These are phyloP conservation scores for Truncatella angustata DNA, from an alignment of 2,329 filamentous ascomycete species.

Conservation along the genomic window DNA sequence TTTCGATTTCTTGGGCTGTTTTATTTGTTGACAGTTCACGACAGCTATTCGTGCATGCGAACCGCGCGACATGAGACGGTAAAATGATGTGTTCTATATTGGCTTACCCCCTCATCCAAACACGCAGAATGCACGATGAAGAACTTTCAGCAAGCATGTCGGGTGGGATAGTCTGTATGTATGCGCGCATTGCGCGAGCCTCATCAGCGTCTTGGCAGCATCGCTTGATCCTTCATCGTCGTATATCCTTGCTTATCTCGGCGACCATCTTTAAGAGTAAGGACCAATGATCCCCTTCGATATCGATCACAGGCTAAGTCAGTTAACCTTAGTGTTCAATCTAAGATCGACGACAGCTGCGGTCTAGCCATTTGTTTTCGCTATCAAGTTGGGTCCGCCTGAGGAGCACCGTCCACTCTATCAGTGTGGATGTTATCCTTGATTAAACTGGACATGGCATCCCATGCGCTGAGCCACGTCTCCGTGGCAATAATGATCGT, in stretches of 20 bases:
- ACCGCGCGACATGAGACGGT: background rate
- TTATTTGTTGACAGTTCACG: too few relatives aligned
- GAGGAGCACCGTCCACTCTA: background rate
- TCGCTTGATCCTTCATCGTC: background rate
- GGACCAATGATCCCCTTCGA: background rate
- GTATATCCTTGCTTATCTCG: background rate
- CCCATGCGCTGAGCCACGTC: slow-evolving; percentile 3
- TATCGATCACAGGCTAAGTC: background rate
- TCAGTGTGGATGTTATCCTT: background rate
- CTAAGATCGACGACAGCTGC: background rate
- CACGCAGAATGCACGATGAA: background rate
- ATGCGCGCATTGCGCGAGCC: slow-evolving; percentile 5
- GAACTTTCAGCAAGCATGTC: background rate
- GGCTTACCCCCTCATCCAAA: background rate
- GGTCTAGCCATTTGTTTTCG: background rate
- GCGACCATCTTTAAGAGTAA: background rate
- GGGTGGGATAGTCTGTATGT: background rate
- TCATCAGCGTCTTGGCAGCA: slow-evolving; percentile 3
- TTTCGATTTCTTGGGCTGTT: too few relatives aligned
- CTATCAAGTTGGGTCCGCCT: background rate
- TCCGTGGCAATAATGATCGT: background rate
- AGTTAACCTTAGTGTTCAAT: background rate
- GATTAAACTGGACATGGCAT: background rate
- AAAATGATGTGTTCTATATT: background rate
- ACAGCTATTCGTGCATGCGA: background rate